phyloP scores from a whole-genome alignment of 2,329 filamentous ascomycete species.

The Exophiala spinifera region DNA sequence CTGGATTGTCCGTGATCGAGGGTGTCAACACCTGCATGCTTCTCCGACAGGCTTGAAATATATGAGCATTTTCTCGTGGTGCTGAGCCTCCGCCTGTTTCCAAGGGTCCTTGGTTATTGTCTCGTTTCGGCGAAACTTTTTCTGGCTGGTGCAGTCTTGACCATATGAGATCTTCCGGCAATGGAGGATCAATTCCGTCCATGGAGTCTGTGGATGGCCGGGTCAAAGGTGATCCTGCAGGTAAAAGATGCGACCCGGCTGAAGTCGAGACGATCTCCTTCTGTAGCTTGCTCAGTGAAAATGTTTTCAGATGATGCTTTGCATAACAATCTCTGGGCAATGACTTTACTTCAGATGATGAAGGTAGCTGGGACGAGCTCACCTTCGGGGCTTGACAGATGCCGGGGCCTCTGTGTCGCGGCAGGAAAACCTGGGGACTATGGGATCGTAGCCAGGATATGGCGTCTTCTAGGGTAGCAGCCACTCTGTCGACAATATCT shows the following conservation, averaged over 20 bases:
- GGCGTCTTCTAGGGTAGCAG: neutral
- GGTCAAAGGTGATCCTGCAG: neutral
- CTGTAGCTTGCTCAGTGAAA: neutral
- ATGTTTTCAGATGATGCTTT: neutral
- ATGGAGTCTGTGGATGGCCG: neutral
- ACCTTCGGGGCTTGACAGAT: neutral
- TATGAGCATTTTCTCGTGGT: neutral
- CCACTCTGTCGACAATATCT: neutral
- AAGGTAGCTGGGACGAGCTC: neutral
- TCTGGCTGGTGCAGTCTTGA: neutral
- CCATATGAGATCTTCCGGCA: neutral
- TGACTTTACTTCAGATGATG: neutral
- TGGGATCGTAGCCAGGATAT: neutral
- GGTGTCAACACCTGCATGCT: neutral
- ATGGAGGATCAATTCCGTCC: neutral
- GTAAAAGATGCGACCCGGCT: neutral
- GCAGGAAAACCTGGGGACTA: neutral
- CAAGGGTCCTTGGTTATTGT: neutral
- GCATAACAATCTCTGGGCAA: neutral
- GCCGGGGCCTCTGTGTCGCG: neutral
- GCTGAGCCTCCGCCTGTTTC: neutral
- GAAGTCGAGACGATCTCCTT: neutral
- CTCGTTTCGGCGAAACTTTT: neutral
- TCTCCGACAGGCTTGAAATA: neutral
- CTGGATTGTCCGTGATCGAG: neutral